Base-by-base conservation (phyloP, 2,329 filamentous ascomycete species). In the Arthrinium phaeospermum region DNA sequence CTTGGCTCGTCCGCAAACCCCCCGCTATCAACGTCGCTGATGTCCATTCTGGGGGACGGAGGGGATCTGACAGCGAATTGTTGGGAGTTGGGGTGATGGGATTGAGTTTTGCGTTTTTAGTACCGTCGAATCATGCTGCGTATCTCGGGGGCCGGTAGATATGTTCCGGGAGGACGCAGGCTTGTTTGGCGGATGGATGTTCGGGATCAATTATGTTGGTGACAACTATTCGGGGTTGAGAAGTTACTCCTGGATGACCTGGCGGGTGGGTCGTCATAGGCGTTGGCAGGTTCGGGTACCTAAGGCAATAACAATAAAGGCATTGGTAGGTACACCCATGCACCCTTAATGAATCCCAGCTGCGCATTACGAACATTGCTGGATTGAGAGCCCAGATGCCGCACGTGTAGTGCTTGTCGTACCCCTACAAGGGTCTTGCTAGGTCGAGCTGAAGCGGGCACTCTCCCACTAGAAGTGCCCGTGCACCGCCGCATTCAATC, bases 31-130 rank as follows among this genome's bases (percentile, higher is more conserved):
- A 24, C 41, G 80, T 84, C 82, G 78, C 86, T 88, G 79, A 88
- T 83, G 85, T 91, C 89, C 90, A 91, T 91, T 81, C 83, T 83
- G 80, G 80, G 79, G 79, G 80, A 81, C 83, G 82, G 82, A 81
- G 81, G 79, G 83, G 77, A 10, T 4, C 57, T 41, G 57, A 8
- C 27, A 30, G 61, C 22, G 30, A 64, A 64, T n/a, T 64, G 57
- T 64, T 64, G 57, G 34, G 57, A 64, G 8, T 41, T 64, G 6
- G 57, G 4, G 34, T n/a, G 10, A 41, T 41, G 8, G 41, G 34
- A 64, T 64, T 64, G 57, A 24, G 30, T 41, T 64, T 64, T 41
- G n/a, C 34, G 57, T 14, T 14, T 22, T 8, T 41, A 64, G 30
- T 64, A 64, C 34, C 10, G 57, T 64, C 41, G 57, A 41, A 64